Evolutionary conservation across 768 basidiomycete genomes (phyloP), one percentile per base, ranked within the genome.

Genomic region (Neoboletus brunneissimus): DNA sequence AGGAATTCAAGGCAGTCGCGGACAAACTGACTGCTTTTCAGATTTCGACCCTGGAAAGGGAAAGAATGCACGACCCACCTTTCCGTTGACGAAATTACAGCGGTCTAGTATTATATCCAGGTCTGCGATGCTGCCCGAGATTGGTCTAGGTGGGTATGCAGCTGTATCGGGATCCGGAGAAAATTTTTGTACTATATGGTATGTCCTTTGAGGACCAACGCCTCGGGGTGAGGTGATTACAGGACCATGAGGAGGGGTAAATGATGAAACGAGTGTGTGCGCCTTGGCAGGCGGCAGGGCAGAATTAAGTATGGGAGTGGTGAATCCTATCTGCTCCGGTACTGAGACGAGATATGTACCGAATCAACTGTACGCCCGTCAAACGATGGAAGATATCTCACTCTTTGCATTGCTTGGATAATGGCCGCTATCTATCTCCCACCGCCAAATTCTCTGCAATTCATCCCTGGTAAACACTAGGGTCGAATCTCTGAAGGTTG

Each of bases 1-100:
- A 98, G 80, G 60, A 94, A 87, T 67, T 97, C 94, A 35, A 97
- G 74, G 64, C 95, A 98, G 67, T 97, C 94, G 11, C 95, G 88
- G n/a, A 97, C 95, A 71, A 92, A 94, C 89, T 95, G 20, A 29
- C 34, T 32, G 48, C 20, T 15, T n/a, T 18, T 55, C 53, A 47
- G 27, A 44, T 55, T 16, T 44, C 16, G 43, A 35, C 15, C 13
- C 42, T 22, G 29, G 40, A 54, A 45, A 8, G 13, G 25, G 27
- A 22, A 11, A 16, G 7, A 31, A 52, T 52, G 23, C 12, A 18
- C 6, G 22, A n/a, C 72, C 41, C 53, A 88, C 89, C 81, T 89
- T 89, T 63, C 79, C 78, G 59, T 80, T 74, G 32, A 83, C 80
- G 67, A 94, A 95, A 74, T 91, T 87, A 72, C 95, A 97, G 62